A percentile compares a stretch with the other conserved stretches of the same genome.
These are phyloP conservation scores for Sextonia rubra DNA, from an alignment of 164 flowering plant genomes.

Conservation along the genomic window DNA sequence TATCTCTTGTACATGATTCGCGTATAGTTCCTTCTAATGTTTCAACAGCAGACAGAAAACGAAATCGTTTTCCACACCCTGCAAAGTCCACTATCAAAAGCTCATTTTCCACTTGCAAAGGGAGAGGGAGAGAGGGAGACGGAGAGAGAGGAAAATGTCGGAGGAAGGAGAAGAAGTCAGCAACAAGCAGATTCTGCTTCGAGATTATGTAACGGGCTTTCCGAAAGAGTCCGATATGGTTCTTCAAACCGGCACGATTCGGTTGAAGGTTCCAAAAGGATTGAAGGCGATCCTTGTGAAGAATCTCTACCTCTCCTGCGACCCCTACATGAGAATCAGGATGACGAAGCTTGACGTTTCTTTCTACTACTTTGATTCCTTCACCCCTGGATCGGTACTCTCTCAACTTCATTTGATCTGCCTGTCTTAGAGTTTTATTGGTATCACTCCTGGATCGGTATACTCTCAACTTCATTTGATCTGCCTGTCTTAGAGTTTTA, in stretches of 20 bases:
- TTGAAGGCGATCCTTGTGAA: slow-evolving; percentile 18
- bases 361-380: slow-evolving; percentile 1
- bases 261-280: slow-evolving; percentile 21
- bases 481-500: too few relatives aligned
- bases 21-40: too few relatives aligned
- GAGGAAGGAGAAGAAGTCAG: slow-evolving; percentile 10
- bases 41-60: too few relatives aligned
- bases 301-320: slow-evolving; percentile 32
- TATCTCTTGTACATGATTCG: too few relatives aligned
- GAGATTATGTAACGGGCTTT: slow-evolving; percentile 22
- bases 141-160: neutral
- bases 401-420: too few relatives aligned
- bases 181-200: slow-evolving; percentile 30
- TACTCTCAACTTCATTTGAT: neutral
- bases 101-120: too few relatives aligned
- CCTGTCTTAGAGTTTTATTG: neutral
- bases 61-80: too few relatives aligned
- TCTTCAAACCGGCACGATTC: slow-evolving; percentile 3
- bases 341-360: slow-evolving; percentile 10
- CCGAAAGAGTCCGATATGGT: slow-evolving; percentile 33
- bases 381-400: slow-evolving; percentile 19
- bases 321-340: slow-evolving; percentile 18
- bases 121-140: neutral
- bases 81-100: too few relatives aligned
- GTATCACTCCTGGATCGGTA: too few relatives aligned